These are phyloP conservation scores for Penicillium waksmanii DNA, from an alignment of 495 filamentous ascomycete genomes.

Conservation along the genomic window DNA sequence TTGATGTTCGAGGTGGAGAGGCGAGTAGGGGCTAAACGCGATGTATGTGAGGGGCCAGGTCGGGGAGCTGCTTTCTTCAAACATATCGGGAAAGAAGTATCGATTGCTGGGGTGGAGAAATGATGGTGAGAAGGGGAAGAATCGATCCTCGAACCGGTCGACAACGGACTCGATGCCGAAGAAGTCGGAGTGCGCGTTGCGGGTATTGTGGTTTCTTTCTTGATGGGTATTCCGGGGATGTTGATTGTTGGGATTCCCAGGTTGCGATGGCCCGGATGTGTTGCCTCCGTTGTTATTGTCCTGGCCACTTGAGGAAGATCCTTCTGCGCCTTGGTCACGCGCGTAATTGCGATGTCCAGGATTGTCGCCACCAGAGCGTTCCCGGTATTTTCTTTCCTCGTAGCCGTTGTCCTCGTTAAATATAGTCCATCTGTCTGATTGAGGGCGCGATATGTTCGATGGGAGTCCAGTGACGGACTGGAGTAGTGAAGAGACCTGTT, in stretches of 20 bases:
- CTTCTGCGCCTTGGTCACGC: slow-evolving; percentile 13
- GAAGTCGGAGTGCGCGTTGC: slow-evolving; percentile 25
- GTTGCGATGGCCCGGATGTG: neutral
- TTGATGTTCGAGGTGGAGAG: slow-evolving; percentile 50
- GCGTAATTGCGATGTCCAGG: slow-evolving; percentile 18
- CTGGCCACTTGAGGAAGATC: slow-evolving; percentile 10
- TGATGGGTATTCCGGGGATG: slow-evolving; percentile 10
- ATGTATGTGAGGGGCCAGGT: slow-evolving; percentile 47
- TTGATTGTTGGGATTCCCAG: slow-evolving; percentile 1
- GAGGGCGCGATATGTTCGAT: slow-evolving; percentile 34
- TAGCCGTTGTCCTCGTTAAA: slow-evolving; percentile 38
- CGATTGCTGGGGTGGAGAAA: slow-evolving; percentile 32
- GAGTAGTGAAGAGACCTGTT: slow-evolving; percentile 58
- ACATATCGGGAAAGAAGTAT: slow-evolving; percentile 35
- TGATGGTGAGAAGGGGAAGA: slow-evolving; percentile 30
- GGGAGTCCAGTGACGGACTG: slow-evolving; percentile 56
- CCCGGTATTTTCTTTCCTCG: slow-evolving; percentile 24
- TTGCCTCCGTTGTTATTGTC: slow-evolving; percentile 11
- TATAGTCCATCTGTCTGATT: slow-evolving; percentile 40
- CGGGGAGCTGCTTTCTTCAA: slow-evolving; percentile 33
- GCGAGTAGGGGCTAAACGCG: slow-evolving; percentile 55
- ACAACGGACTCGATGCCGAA: slow-evolving; percentile 43
- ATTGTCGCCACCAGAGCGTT: slow-evolving; percentile 21
- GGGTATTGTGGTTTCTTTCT: slow-evolving; percentile 12
- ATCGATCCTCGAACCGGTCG: slow-evolving; percentile 36